Conservation (phyloP, 2,329 filamentous ascomycete species). For the Colletotrichum noveboracense region DNA sequence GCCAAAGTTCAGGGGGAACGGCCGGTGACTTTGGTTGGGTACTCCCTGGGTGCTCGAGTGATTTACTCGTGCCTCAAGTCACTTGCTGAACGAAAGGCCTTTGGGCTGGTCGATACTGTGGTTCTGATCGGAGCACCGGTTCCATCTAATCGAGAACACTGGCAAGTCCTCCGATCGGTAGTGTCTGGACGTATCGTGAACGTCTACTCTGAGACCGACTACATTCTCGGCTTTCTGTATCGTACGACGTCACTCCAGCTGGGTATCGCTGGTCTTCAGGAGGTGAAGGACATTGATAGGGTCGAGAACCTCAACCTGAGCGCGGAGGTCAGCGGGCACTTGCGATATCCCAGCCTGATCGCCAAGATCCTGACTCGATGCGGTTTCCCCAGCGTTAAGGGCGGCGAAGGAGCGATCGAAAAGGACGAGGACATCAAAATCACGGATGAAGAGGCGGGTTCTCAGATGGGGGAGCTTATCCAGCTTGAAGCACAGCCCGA, state of each 20-base stretch:
- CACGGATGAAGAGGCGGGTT: conserved; percentile 32
- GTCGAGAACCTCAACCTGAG: conserved; percentile 64
- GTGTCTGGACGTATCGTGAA: conserved; percentile 86
- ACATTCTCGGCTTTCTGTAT: conserved; percentile 87
- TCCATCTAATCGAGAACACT: conserved; percentile 73
- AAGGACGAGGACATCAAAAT: conserved; percentile 50
- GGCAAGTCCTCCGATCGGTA: conserved; percentile 78
- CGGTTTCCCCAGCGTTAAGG: conserved; percentile 53
- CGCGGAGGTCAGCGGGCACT: conserved; percentile 56
- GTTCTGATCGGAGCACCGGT: conserved; percentile 83
- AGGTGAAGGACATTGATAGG: conserved; percentile 69
- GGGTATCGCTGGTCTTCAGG: conserved; percentile 83
- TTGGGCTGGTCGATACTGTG: conserved; percentile 83
- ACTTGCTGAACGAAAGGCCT: conserved; percentile 78
- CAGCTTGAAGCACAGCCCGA: conserved; percentile 42
- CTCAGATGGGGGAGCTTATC: conserved; percentile 42
- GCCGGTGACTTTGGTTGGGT: conserved; percentile 80
- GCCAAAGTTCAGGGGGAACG: conserved; percentile 84
- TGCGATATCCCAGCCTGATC: conserved; percentile 56
- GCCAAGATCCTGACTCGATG: conserved; percentile 58
- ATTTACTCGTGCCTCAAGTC: conserved; percentile 83
- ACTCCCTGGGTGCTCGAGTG: conserved; percentile 80
- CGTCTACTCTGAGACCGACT: conserved; percentile 86
- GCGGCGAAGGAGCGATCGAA: conserved; percentile 49
- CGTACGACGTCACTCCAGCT: conserved; percentile 82